These are phyloP conservation scores for Gliomastix tumulicola DNA, from an alignment of 2,329 filamentous ascomycete species.

Conservation along the genomic window DNA sequence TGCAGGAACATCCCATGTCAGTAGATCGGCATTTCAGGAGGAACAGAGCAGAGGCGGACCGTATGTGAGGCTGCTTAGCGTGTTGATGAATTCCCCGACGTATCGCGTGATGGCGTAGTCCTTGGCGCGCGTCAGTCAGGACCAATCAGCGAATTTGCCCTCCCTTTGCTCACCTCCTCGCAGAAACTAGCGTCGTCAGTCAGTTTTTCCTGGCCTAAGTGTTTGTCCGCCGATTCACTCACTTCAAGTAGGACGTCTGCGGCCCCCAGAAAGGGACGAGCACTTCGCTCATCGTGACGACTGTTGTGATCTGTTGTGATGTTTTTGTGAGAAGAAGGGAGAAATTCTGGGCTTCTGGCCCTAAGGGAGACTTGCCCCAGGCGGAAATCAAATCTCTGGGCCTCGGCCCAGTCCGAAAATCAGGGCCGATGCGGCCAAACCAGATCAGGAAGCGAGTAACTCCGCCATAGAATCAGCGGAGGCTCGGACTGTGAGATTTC, in stretches of 20 bases:
- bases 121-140: conserved; percentile 6
- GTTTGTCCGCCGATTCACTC: conserved; percentile 9
- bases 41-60: conserved; percentile 16
- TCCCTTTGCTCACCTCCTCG: not conserved
- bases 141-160: not conserved
- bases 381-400: too few relatives aligned
- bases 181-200: not conserved
- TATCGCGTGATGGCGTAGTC: conserved; percentile 33
- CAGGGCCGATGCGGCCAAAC: too few relatives aligned
- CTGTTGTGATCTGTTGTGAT: too few relatives aligned
- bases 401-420: too few relatives aligned
- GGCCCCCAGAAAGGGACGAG: conserved; percentile 21
- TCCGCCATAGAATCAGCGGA: too few relatives aligned
- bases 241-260: conserved; percentile 23
- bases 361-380: too few relatives aligned
- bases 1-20: conserved; percentile 9
- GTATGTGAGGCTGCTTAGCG: conserved; percentile 30
- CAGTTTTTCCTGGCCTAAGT: not conserved
- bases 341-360: too few relatives aligned
- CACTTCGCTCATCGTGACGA: too few relatives aligned
- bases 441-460: too few relatives aligned
- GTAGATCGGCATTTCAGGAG: too few relatives aligned
- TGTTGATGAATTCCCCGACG: conserved; percentile 36
- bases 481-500: too few relatives aligned
- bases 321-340: too few relatives aligned